Percentiles rank a stretch among this genome's conserved stretches.
phyloP scores from a whole-genome alignment of 345 rosid species.

The Salix brachista region DNA sequence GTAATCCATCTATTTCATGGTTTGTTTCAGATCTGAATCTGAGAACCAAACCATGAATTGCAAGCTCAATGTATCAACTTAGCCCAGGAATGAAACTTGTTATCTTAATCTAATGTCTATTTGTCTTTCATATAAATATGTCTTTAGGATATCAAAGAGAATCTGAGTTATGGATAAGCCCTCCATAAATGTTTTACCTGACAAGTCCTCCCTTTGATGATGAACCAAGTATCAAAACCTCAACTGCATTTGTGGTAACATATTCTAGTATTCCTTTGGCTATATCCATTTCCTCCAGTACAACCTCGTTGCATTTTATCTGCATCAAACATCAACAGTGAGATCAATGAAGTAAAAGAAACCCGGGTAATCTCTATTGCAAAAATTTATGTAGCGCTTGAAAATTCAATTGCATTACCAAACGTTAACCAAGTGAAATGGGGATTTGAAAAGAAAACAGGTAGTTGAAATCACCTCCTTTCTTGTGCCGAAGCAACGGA shows the following conservation, averaged over 20 bases:
- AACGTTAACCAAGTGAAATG: neutral
- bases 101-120: neutral
- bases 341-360: neutral
- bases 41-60: neutral
- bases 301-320: conserved; percentile 60
- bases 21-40: neutral
- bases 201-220: conserved; percentile 52
- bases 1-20: neutral
- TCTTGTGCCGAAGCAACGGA: conserved; percentile 74
- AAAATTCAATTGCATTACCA: neutral
- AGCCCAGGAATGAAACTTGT: neutral
- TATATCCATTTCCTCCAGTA: conserved; percentile 49
- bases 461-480: conserved; percentile 48
- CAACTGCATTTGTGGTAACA: conserved; percentile 28
- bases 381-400: neutral
- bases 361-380: neutral
- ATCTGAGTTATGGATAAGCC: neutral
- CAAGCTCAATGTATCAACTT: neutral
- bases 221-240: conserved; percentile 52
- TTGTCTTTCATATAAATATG: neutral
- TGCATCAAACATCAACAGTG: conserved; percentile 11
- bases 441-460: neutral
- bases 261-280: conserved; percentile 54
- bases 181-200: conserved; percentile 36
- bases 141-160: neutral